Evolutionary conservation across 148 eudicot species (phyloP), one percentile per base, ranked within the genome.

Genomic region (Rhododendron kiyosumense): DNA sequence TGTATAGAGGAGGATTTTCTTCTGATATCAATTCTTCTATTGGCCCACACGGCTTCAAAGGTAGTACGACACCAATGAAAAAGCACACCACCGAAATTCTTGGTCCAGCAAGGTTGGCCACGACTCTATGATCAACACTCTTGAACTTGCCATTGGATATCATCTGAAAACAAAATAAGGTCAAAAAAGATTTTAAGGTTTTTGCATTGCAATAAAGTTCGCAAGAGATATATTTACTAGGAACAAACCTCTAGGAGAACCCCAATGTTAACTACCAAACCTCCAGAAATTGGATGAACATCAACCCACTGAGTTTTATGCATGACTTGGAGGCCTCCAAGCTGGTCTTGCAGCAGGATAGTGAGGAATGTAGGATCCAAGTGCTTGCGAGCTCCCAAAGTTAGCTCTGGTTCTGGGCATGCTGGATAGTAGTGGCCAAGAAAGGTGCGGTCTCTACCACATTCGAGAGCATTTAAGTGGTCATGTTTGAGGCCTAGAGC

Each of bases 391-490:
- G 61, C 45, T 28, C 91, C 89, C 0, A 89, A 78, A 24, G 91
- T 86, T 32, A 61, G 78, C 20, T 87, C 86, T 4, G 91, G 91
- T 63, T 89, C 87, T 1, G 91, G 91, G 83, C 91, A 89, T 7
- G 89, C 85, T 0, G 91, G 92, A 52, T 89, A 92, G 81, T 92
- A 90, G 38, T 90, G 92, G 67, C 83, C 78, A 26, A 85, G 20
- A 9, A 89, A 0, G 2, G 34, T 9, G 22, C 86, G 71, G 32
- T 86, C 90, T 38, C 86, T 85, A 0, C 15, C 85, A 59, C 91
- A 88, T 1, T 83, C 91, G 48, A 87, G 57, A 30, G 85, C 84
- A 7, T 51, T 86, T 9, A 92, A 57, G 79, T 84, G 78, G 15
- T 81, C 38, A 17, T 84, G 81, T 17, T 57, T 24, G 3, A 92